phyloP scores from a whole-genome alignment of 2,329 filamentous ascomycete species.

The Phaeoacremonium minimum region DNA sequence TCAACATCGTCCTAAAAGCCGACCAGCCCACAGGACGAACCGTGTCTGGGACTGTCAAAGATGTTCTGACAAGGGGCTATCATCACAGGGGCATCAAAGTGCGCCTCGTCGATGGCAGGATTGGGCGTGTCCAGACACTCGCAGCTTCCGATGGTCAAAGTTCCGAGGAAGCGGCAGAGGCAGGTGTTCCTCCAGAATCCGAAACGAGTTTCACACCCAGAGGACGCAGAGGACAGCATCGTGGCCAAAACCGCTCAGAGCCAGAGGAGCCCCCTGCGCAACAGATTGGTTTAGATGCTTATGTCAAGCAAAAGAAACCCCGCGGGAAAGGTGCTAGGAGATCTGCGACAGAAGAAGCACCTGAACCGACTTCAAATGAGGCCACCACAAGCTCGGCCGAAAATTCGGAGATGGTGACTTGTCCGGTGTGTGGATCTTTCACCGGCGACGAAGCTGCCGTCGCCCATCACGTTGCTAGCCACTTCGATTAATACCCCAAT shows the following conservation, averaged over 20 bases:
- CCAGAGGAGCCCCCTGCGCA: constrained; percentile 23
- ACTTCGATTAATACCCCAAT: constrained; percentile 45
- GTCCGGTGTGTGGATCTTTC: constrained; percentile 64
- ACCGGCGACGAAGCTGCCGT: constrained; percentile 66
- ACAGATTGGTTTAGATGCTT: constrained; percentile 45
- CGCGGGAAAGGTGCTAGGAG: constrained; percentile 17
- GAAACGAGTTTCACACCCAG: constrained; percentile 1
- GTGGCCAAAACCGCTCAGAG: not conserved
- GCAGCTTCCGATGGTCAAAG: constrained; percentile 14
- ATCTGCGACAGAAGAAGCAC: constrained; percentile 5
- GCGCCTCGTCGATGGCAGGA: constrained; percentile 63
- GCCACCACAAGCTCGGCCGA: too few species aligned
- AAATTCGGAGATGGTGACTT: constrained; percentile 31
- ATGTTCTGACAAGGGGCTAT: constrained; percentile 68
- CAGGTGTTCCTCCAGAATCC: not conserved
- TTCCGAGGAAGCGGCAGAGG: not conserved
- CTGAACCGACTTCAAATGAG: constrained; percentile 6
- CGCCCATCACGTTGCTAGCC: constrained; percentile 59
- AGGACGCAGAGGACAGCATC: constrained; percentile 1
- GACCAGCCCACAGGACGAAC: constrained; percentile 73
- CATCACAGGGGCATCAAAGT: constrained; percentile 80
- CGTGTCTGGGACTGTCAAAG: constrained; percentile 61
- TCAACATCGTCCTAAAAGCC: constrained; percentile 71
- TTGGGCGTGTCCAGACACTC: constrained; percentile 70
- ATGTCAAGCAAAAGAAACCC: constrained; percentile 33